Percentiles rank a stretch among this genome's conserved stretches.
These are phyloP conservation scores for Erodium trifolium DNA, from an alignment of 441 rosid genomes.

Conservation along the genomic window DNA sequence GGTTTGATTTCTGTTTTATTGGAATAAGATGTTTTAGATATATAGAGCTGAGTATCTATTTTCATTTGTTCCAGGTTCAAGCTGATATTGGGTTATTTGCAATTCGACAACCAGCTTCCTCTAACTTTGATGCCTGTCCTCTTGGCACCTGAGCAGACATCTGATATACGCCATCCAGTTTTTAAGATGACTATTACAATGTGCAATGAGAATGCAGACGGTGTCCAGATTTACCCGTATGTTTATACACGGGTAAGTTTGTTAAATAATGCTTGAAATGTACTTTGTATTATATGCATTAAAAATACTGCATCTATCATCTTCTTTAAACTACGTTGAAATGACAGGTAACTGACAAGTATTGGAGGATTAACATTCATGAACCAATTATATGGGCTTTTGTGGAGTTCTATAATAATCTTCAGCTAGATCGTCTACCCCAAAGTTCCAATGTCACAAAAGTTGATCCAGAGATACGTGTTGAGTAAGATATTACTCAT, in stretches of 20 bases:
- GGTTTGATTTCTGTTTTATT: neutral
- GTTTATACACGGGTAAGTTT: constrained; percentile 76
- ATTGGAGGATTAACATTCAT: constrained; percentile 89
- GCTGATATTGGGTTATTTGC: constrained; percentile 77
- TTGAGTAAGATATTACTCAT: constrained; percentile 53
- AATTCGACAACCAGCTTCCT: constrained; percentile 97
- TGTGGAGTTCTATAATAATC: constrained; percentile 71
- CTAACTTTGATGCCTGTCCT: constrained; percentile 89
- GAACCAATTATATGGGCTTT: constrained; percentile 96
- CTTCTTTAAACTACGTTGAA: constrained; percentile 14
- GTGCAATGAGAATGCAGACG: constrained; percentile 70
- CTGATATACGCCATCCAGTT: constrained; percentile 75
- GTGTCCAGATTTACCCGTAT: constrained; percentile 77
- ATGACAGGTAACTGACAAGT: constrained; percentile 72
- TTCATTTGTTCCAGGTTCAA: constrained; percentile 68
- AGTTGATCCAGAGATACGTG: constrained; percentile 97
- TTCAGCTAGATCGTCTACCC: constrained; percentile 76
- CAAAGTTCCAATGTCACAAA: constrained; percentile 58
- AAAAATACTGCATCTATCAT: constrained; percentile 15
- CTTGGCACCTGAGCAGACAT: constrained; percentile 79
- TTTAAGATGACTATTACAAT: constrained; percentile 88
- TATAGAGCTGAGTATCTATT: constrained; percentile 12
- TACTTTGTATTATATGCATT: constrained; percentile 14
- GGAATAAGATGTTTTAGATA: constrained; percentile 3
- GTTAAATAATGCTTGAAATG: constrained; percentile 13